Evolutionary conservation across 306 rosid genomes (phyloP), one percentile per base, ranked within the genome.

Genomic region (Pachyrhizus erosus): DNA sequence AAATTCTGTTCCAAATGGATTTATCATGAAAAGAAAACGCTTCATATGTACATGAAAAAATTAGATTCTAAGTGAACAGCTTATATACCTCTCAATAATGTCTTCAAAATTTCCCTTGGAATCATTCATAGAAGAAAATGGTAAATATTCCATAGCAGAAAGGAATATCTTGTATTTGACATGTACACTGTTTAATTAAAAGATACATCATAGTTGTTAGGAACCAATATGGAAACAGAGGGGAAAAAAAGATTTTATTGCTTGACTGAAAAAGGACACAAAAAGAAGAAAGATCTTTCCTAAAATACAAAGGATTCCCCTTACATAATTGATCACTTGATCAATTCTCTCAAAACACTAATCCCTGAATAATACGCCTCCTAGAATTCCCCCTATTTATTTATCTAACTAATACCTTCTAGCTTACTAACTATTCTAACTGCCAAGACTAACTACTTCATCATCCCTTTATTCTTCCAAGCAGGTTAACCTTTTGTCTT

Each of bases 21-120:
- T 73, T 70, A 80, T 76, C 52, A 73, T 31, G 7, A 83, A 85
- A 61, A 18, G 70, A 0, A 51, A 45, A 34, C 54, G n/a, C 75
- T 23, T 65, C 52, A 70, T 17, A 86, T 24, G 60, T 15, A 46
- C 65, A 85, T 71, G 67, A 40, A 77, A 81, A 61, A 69, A 29
- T 61, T 57, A 11, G 14, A 61, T 49, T 69, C 34, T 9, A 78
- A 79, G 57, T 48, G 31, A 52, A 66, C 78, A 76, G 64, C 49
- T 51, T 15, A 65, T 34, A 24, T 79, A 96, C 99, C 98, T 92
- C 88, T 93, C 97, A 69, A 96, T 84, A 70, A 96, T 93, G 80
- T 92, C 99, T 89, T 93, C 99, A 88, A 96, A 96, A 88, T 94
- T 91, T 42, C 93, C 99, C 86, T 82, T 96, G 33, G 97, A 93